A percentile compares a stretch with the other conserved stretches of the same genome.
Conservation (phyloP, 164 flowering plant species). For the Amborella trichopoda region DNA sequence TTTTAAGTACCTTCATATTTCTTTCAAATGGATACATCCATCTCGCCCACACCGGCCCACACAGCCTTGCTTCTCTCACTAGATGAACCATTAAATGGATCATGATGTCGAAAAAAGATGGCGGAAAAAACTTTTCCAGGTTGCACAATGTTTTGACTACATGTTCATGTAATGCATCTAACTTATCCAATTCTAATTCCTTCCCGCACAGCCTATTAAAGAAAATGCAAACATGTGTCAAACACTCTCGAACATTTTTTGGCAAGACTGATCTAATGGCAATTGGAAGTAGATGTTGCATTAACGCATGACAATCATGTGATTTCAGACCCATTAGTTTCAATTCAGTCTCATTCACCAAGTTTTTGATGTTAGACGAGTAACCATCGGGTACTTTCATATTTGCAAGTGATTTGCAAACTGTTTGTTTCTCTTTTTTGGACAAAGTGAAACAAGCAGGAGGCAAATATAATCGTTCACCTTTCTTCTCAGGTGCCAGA, state of each 20-base stretch:
- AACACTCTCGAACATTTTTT: neutral
- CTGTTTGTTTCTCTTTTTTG: neutral
- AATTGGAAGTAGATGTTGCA: neutral
- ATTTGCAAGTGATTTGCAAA: neutral
- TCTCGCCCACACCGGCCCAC: slow-evolving; percentile 3
- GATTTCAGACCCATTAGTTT: neutral
- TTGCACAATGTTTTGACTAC: neutral
- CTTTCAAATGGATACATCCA: slow-evolving; percentile 13
- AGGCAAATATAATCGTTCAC: neutral
- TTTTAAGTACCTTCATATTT: slow-evolving; percentile 3
- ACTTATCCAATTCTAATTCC: neutral
- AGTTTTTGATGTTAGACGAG: neutral
- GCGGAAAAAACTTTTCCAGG: neutral
- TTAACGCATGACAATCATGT: neutral
- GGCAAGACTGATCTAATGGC: neutral
- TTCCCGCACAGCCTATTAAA: neutral
- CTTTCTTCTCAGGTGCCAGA: too few species aligned
- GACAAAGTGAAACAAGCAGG: neutral
- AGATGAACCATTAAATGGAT: slow-evolving; percentile 3
- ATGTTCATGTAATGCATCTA: neutral
- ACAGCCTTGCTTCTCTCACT: slow-evolving; percentile 2
- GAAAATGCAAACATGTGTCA: neutral
- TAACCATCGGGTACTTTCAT: neutral
- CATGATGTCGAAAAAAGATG: slow-evolving; percentile 10
- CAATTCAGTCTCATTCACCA: too few species aligned